Evolutionary conservation across 768 basidiomycete species (phyloP).

Genomic region (Asterophora lycoperdoides): DNA sequence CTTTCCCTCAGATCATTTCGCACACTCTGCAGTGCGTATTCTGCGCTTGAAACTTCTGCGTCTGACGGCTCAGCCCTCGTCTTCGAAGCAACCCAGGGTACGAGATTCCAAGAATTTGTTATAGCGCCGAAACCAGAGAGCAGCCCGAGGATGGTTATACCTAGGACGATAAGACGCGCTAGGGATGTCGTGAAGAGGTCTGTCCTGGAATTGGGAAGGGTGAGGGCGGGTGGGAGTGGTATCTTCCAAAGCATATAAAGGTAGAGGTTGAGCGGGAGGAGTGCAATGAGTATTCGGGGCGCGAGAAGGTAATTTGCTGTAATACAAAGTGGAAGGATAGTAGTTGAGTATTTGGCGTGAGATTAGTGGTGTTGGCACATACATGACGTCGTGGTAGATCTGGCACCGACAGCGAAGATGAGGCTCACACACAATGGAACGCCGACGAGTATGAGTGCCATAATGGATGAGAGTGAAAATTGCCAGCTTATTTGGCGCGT

Average conservation of each 20-base stretch:
- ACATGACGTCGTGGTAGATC: conserved; percentile 20
- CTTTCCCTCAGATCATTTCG: conserved; percentile 51
- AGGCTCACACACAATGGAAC: conserved; percentile 64
- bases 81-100: conserved; percentile 37
- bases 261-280: conserved; percentile 51
- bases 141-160: conserved; percentile 73
- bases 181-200: conserved; percentile 46
- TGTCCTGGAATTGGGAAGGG: conserved; percentile 16
- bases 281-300: conserved; percentile 36
- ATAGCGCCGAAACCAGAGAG: conserved; percentile 79
- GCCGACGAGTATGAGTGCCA: conserved; percentile 58
- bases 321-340: too few relatives aligned
- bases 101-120: conserved; percentile 58
- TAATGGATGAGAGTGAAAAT: conserved; percentile 57
- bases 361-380: not conserved
- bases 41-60: conserved; percentile 48
- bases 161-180: conserved; percentile 67
- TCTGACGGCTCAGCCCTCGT: conserved; percentile 42
- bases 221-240: conserved; percentile 56
- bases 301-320: conserved; percentile 22
- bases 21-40: conserved; percentile 56
- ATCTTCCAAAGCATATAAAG: conserved; percentile 61
- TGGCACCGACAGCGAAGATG: conserved; percentile 43
- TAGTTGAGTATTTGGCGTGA: too few relatives aligned
- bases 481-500: conserved; percentile 65